A percentile compares a stretch with the other conserved stretches of the same genome.
These are phyloP conservation scores for Cladosporium sp. DNA, from an alignment of 2,329 filamentous ascomycete genomes.

Conservation along the genomic window DNA sequence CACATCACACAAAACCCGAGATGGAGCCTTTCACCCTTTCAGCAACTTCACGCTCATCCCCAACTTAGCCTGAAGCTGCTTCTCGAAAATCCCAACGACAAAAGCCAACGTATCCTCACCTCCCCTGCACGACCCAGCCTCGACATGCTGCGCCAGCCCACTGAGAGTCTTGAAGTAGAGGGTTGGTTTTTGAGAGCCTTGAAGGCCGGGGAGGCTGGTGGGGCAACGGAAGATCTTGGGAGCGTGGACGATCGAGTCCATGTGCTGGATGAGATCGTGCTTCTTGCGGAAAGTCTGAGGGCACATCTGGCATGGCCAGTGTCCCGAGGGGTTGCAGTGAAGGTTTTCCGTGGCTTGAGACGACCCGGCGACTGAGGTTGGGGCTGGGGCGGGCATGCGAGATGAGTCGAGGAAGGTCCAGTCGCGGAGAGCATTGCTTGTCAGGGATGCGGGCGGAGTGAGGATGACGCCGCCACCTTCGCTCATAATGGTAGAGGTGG, in stretches of 20 bases:
- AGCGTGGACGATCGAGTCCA: conserved; percentile 14
- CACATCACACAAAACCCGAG: too few species aligned
- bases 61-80: conserved; percentile 9
- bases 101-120: conserved; percentile 9
- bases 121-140: conserved; percentile 14
- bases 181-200: neutral
- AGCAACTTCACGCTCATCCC: conserved; percentile 14
- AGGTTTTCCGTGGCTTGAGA: conserved; percentile 2
- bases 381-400: neutral
- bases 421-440: conserved; percentile 1
- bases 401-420: conserved; percentile 14
- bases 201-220: neutral
- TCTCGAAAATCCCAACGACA: conserved; percentile 13
- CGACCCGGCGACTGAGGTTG: conserved; percentile 1
- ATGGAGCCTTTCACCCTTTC: too few species aligned
- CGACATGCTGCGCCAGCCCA: conserved; percentile 18
- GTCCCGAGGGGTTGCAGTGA: neutral
- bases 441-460: conserved; percentile 3
- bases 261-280: conserved; percentile 14
- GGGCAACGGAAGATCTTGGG: conserved; percentile 16
- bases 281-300: conserved; percentile 8
- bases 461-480: neutral
- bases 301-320: conserved; percentile 15
- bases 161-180: conserved; percentile 18
- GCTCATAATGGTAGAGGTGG: neutral